Base-by-base conservation (phyloP, 2,329 filamentous ascomycete species). In the Botryotinia narcissicola region DNA sequence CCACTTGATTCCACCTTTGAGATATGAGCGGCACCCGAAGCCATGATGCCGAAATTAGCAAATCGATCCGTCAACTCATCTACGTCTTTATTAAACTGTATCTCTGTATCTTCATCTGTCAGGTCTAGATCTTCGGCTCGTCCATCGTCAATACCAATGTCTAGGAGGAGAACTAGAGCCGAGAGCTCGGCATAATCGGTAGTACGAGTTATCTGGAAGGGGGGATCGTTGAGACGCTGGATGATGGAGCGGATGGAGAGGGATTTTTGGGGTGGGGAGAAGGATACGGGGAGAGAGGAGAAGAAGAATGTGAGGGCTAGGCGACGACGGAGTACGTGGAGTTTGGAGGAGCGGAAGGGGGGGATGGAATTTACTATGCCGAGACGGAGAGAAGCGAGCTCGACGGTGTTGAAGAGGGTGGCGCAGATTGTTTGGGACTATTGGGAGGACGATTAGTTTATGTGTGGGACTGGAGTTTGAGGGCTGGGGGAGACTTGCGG, bases 1-100 rank as follows among this genome's bases (percentile, higher is more conserved):
- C 90, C 90, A 82, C 97, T 97, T 20, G 92, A 90, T 79, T 97
- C 90, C 44, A 93, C 92, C 44, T 92, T 88, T 25, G 88, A 87
- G 73, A 96, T 85, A 78, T 92, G 89, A 35, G 89, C 89, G 62
- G 93, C 91, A 59, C 93, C 93, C 1, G 90, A 87, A 78, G 94
- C 93, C 74, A 91, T 87, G 78, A 97, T 97, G 57, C 86, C 87
- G 46, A 90, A 83, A 25, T 83, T 81, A 75, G 90, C 89, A 70
- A 97, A 84, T 48, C 84, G 85, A 29, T 83, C 82, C 1, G 89
- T 86, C 7, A 97, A 85, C 35, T 83, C 84, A 81, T 97, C 94
- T 48, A 97, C 85, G 18, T 90, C 85, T 9, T 83, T 81, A 79
- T 98, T 93, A 84, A 95, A 97, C 4, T 83, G 80, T 64, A 87